Evolutionary conservation across 2,329 filamentous ascomycete genomes (phyloP).

Genomic region (Xylariaceae sp.): DNA sequence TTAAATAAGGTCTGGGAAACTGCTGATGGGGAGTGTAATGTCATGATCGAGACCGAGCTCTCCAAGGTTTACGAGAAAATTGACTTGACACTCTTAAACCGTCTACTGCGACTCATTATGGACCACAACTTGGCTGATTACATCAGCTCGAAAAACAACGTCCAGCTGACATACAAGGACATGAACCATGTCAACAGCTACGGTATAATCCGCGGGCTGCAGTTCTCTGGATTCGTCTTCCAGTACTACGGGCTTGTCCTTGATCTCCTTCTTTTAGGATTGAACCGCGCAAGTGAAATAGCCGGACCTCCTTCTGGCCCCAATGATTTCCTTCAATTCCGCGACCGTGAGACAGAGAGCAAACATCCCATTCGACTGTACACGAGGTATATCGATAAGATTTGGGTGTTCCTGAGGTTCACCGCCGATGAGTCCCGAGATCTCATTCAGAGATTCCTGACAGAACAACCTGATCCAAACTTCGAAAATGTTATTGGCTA

Average conservation of each 20-base stretch:
- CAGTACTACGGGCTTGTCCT: slow-evolving; percentile 97
- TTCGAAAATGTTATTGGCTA: slow-evolving; percentile 99
- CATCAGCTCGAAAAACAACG: slow-evolving; percentile 99
- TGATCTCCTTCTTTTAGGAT: slow-evolving; percentile 83
- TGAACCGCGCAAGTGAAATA: slow-evolving; percentile 96
- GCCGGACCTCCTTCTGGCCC: slow-evolving; percentile 89
- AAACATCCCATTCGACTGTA: slow-evolving; percentile 97
- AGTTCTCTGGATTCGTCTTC: slow-evolving; percentile 98
- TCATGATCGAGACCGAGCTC: slow-evolving; percentile 96
- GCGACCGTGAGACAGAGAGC: slow-evolving; percentile 85
- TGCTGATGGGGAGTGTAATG: slow-evolving; percentile 91
- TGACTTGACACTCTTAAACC: slow-evolving; percentile 91
- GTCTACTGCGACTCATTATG: slow-evolving; percentile 91
- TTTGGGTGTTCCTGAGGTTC: slow-evolving; percentile 97
- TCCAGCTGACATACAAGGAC: slow-evolving; percentile 98
- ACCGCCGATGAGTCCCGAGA: slow-evolving; percentile 91
- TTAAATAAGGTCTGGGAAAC: slow-evolving; percentile 92
- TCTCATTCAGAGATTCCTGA: slow-evolving; percentile 94
- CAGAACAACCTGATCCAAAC: slow-evolving; percentile 96
- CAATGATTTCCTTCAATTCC: slow-evolving; percentile 97
- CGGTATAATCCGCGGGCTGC: slow-evolving; percentile 94
- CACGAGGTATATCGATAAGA: slow-evolving; percentile 94
- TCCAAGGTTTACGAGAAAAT: slow-evolving; percentile 99
- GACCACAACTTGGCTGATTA: slow-evolving; percentile 99
- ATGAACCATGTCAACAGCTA: slow-evolving; percentile 99